Base-by-base conservation (phyloP, 495 filamentous ascomycete genomes). In the Cetradonia linearis region DNA sequence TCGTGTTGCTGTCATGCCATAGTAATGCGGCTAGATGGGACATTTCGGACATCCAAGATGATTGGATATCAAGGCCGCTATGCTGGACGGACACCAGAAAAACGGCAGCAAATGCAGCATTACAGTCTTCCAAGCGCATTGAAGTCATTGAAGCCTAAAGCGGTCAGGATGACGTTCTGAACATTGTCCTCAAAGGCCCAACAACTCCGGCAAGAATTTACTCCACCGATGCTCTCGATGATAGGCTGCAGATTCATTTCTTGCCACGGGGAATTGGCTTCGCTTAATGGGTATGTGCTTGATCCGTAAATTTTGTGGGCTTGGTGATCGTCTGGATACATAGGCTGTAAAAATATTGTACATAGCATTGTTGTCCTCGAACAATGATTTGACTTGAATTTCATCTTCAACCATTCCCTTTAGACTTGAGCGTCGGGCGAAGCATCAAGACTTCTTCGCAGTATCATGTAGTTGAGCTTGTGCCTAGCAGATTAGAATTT, bases 91-190 rank as follows among this genome's bases (percentile, higher is more conserved):
- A n/a, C 23, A 31, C 3, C 14, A 9, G 30, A 31, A 18, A 7
- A 8, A 3, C 18, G 25, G 30, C 23, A 9, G 27, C 25, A n/a
- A 50, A 31, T 18, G 27, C 25, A 50, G 14, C 16, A 9, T 16
- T 16, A 28, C 48, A 14, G 13, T 28, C 8, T 13, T 31, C 20
- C 48, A 28, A 25, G 18, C 13, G 27, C 27, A 7, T 50, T 50
- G 48, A 31, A 50, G 48, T 25, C 27, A 7, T 50, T 50, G 48
- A 31, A 50, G 48, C 48, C 48, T 25, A 50, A 50, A 50, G 14
- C 8, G 28, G 25, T 50, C 16, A n/a, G 16, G 25, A 31, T 50
- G 25, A 28, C 27, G 13, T 50, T 50, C 5, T 13, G 42, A 5
- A 23, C 3, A 23, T 13, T 25, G 3, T n/a, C 25, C 20, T 25